These are phyloP conservation scores for Pichia scutulata DNA, from an alignment of 805 yeast species.

Conservation along the genomic window DNA sequence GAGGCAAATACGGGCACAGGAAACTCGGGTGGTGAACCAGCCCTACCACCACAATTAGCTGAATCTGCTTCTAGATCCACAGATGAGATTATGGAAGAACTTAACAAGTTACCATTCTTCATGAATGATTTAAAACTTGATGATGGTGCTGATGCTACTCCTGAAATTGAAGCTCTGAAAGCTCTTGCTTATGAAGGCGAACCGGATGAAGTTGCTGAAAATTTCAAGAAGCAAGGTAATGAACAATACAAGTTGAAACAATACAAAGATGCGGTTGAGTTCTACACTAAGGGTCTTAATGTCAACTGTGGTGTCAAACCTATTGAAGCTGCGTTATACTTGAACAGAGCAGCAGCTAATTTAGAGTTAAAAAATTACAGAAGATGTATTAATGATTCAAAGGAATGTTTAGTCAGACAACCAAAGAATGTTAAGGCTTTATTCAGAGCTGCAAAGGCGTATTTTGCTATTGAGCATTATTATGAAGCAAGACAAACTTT, in stretches of 20 bases:
- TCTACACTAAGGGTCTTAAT: slow-evolving; percentile 73
- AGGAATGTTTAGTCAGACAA: slow-evolving; percentile 55
- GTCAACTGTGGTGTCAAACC: slow-evolving; percentile 51
- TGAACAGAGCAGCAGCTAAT: slow-evolving; percentile 89
- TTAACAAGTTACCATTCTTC: slow-evolving; percentile 84
- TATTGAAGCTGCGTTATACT: slow-evolving; percentile 54
- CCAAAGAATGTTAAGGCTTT: slow-evolving; percentile 76
- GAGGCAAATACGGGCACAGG: slow-evolving; percentile 1
- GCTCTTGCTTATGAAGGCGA: slow-evolving; percentile 94
- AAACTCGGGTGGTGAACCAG: slow-evolving; percentile 52
- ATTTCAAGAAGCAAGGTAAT: slow-evolving; percentile 90
- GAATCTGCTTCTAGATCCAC: slow-evolving; percentile 54
- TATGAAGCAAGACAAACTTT: slow-evolving; percentile 68
- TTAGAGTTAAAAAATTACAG: slow-evolving; percentile 80
- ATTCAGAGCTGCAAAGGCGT: slow-evolving; percentile 79
- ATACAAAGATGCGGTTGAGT: slow-evolving; percentile 68
- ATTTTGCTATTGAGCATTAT: slow-evolving; percentile 52
- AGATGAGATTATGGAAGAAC: slow-evolving; percentile 68
- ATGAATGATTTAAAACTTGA: slow-evolving; percentile 81
- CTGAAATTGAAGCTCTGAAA: slow-evolving; percentile 76
- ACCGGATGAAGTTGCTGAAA: slow-evolving; percentile 83
- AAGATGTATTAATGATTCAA: slow-evolving; percentile 80
- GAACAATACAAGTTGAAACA: slow-evolving; percentile 68
- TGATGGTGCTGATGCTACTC: slow-evolving; percentile 68
- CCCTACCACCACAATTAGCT: slow-evolving; percentile 74